These are phyloP conservation scores for Tylopilus sp. DNA, from an alignment of 768 basidiomycete genomes.

Conservation along the genomic window DNA sequence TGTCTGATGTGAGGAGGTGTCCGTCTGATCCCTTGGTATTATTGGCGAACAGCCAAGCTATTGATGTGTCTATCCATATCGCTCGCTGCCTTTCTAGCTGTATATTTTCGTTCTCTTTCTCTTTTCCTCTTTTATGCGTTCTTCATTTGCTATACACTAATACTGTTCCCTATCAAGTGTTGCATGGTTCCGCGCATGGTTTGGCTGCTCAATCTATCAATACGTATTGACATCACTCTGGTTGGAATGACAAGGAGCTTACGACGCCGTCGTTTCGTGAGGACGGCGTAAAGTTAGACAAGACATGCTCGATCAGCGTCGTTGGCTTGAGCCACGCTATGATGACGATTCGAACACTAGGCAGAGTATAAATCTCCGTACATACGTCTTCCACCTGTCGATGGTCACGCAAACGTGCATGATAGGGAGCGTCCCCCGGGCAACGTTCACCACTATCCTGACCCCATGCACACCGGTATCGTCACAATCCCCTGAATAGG, in stretches of 20 bases:
- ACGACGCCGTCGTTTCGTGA: not conserved
- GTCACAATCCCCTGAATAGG: not conserved
- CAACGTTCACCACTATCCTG: not conserved
- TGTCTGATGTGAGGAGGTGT: not conserved
- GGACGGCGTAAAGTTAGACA: not conserved
- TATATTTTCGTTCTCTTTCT: not conserved
- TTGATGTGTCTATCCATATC: slow-evolving; percentile 1
- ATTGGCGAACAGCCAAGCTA: slow-evolving; percentile 9
- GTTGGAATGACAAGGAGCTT: not conserved
- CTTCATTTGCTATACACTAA: slow-evolving; percentile 16
- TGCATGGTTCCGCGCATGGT: slow-evolving; percentile 20
- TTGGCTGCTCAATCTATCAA: slow-evolving; percentile 26
- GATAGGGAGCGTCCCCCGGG: not conserved
- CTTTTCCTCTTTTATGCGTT: not conserved
- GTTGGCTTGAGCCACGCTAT: not conserved
- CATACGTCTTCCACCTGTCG: not conserved
- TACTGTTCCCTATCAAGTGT: slow-evolving; percentile 5
- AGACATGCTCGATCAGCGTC: not conserved
- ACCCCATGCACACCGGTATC: no score
- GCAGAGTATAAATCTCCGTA: not conserved
- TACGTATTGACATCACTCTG: slow-evolving; percentile 19
- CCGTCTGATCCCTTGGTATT: slow-evolving; percentile 2
- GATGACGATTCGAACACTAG: not conserved
- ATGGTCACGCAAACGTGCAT: not conserved
- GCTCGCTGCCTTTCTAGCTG: not conserved